Conservation (phyloP, 2,329 filamentous ascomycete species). For the Aureobasidium uvarum region DNA sequence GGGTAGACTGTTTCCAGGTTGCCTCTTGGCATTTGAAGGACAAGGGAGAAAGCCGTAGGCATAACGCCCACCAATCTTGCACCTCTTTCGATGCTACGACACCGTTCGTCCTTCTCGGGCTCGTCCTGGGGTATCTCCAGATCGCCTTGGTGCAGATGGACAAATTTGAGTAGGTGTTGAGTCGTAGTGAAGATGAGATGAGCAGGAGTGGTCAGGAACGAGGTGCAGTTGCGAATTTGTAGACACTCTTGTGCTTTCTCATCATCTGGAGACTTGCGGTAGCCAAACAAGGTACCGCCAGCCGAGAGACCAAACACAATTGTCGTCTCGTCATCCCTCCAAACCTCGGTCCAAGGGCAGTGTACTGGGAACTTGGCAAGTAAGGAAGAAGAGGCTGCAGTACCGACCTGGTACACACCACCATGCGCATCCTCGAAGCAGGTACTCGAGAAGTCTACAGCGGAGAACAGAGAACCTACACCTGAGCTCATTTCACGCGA, state of each 20-base stretch:
- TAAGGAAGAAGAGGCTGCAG: background rate
- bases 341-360: slow-evolving; percentile 36
- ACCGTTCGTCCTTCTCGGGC: slow-evolving; percentile 87
- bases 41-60: slow-evolving; percentile 78
- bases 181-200: slow-evolving; percentile 92
- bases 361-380: slow-evolving; percentile 30
- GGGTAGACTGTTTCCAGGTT: slow-evolving; percentile 96
- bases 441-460: slow-evolving; percentile 30
- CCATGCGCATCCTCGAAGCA: slow-evolving; percentile 31
- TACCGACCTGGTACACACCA: slow-evolving; percentile 21
- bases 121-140: slow-evolving; percentile 83
- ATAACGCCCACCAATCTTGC: slow-evolving; percentile 84
- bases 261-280: slow-evolving; percentile 28
- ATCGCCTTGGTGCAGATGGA: slow-evolving; percentile 69
- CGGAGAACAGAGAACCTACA: slow-evolving; percentile 14
- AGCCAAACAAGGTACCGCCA: slow-evolving; percentile 72
- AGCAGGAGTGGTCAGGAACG: slow-evolving; percentile 74
- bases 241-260: slow-evolving; percentile 58
- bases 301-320: slow-evolving; percentile 66
- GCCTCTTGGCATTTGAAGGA: slow-evolving; percentile 92
- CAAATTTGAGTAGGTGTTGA: slow-evolving; percentile 89
- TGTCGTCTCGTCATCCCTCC: slow-evolving; percentile 39
- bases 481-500: background rate
- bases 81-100: slow-evolving; percentile 86
- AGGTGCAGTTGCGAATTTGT: slow-evolving; percentile 85